A percentile compares a stretch with the other conserved stretches of the same genome.
These are phyloP conservation scores for Petunia secreta DNA, from an alignment of 257 asterid species.

Conservation along the genomic window DNA sequence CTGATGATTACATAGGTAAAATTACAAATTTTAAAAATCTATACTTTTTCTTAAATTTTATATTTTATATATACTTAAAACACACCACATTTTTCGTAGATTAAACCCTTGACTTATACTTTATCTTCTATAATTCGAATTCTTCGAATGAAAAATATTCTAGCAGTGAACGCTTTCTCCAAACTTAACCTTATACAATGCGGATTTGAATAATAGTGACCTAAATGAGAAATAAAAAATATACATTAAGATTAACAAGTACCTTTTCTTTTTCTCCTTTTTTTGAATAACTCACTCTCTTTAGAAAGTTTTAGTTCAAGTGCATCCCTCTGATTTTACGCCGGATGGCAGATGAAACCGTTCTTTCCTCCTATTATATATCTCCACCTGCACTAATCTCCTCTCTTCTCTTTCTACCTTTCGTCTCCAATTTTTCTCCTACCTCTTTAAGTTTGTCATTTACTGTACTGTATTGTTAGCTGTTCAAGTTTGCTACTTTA, in stretches of 20 bases:
- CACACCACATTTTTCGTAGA: too few relatives aligned
- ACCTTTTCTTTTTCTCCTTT: not conserved
- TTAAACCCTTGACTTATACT: too few relatives aligned
- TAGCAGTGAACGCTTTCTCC: too few relatives aligned
- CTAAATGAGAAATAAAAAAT: too few relatives aligned
- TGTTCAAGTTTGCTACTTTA: not conserved
- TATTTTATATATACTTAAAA: too few relatives aligned
- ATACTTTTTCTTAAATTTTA: too few relatives aligned
- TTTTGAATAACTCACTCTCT: not conserved
- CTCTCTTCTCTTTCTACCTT: not conserved
- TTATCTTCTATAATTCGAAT: too few relatives aligned
- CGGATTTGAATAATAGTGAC: too few relatives aligned
- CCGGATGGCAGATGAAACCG: conserved; percentile 27
- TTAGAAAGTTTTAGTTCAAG: not conserved
- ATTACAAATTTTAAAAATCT: too few relatives aligned
- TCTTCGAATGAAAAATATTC: too few relatives aligned
- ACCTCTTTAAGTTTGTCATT: not conserved
- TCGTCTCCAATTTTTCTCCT: not conserved
- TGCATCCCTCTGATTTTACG: conserved; percentile 22
- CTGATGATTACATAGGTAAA: too few relatives aligned
- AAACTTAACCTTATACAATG: too few relatives aligned
- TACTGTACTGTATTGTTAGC: not conserved
- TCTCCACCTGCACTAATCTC: conserved; percentile 25
- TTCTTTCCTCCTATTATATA: conserved; percentile 22
- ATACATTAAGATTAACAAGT: not conserved